Conservation (phyloP, 1,139 yeast species). For the Saccharomyces uvarum region DNA sequence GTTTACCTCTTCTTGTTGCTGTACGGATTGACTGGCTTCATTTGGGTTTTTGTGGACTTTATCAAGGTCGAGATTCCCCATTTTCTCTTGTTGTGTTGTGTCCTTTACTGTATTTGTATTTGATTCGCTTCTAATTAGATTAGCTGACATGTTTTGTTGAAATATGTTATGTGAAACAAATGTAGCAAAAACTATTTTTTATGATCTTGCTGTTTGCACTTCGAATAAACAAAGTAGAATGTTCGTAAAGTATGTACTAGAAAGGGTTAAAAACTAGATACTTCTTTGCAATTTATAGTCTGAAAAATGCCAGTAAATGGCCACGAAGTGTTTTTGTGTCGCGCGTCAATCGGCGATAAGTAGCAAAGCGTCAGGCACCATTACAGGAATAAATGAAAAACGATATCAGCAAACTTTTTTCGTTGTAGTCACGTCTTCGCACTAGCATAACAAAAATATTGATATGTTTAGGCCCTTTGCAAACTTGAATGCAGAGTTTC, state of each 20-base stretch:
- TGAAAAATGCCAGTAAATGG: not conserved
- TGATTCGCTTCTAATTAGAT: not conserved
- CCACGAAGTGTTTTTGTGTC: not conserved
- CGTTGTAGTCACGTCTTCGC: not conserved
- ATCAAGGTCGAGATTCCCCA: not conserved
- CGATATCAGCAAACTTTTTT: not conserved
- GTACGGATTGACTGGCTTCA: not conserved
- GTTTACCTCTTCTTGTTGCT: not conserved
- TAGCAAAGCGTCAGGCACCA: not conserved
- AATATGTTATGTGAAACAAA: not conserved
- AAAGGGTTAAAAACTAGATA: not conserved
- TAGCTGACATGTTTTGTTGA: not conserved
- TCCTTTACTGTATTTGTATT: not conserved
- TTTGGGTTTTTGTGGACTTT: not conserved
- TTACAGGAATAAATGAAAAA: not conserved
- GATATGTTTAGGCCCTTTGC: no score
- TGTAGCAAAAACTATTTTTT: not conserved
- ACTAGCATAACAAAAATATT: not conserved
- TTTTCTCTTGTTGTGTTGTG: not conserved
- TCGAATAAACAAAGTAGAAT: not conserved
- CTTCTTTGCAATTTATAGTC: not conserved
- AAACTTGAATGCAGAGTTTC: no score
- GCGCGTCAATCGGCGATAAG: not conserved
- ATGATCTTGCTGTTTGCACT: not conserved
- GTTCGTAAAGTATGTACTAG: not conserved